These are phyloP conservation scores for Aphanocladium album DNA, from an alignment of 2,329 filamentous ascomycete species.

Conservation along the genomic window DNA sequence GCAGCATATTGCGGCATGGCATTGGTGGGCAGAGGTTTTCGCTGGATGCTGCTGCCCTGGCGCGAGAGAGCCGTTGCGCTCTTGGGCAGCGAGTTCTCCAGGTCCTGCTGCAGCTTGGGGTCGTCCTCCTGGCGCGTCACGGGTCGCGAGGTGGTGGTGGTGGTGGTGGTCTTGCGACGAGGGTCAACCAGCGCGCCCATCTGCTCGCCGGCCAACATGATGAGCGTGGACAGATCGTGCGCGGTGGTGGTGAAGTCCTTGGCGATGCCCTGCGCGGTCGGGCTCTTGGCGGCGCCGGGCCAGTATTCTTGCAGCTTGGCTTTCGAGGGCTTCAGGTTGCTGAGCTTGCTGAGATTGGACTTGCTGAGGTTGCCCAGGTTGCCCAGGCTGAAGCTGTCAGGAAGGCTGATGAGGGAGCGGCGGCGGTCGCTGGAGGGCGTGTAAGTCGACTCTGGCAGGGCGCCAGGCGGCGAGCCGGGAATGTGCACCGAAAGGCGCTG, in stretches of 20 bases:
- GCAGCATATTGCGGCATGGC: background rate
- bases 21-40: constrained; percentile 4
- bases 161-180: background rate
- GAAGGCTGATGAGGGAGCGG: constrained; percentile 11
- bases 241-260: background rate
- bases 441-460: constrained; percentile 2
- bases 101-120: background rate
- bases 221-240: background rate
- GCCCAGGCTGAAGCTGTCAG: constrained; percentile 1
- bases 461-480: constrained; percentile 1
- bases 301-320: background rate
- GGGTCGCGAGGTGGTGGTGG: background rate
- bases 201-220: constrained; percentile 7
- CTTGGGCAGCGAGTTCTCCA: constrained; percentile 3
- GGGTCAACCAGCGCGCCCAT: constrained; percentile 4
- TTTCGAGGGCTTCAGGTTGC: background rate
- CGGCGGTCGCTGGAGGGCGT: constrained; percentile 11
- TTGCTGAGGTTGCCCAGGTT: background rate
- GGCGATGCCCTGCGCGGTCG: background rate
- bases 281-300: constrained; percentile 5
- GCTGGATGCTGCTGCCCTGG: constrained; percentile 1
- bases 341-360: background rate
- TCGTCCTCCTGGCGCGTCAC: background rate
- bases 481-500: constrained; percentile 7
- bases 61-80: background rate